Evolutionary conservation across 192 early-diverging fungal genomes (phyloP), one percentile per base, ranked within the genome.

Genomic region (Backusella australiensis): DNA sequence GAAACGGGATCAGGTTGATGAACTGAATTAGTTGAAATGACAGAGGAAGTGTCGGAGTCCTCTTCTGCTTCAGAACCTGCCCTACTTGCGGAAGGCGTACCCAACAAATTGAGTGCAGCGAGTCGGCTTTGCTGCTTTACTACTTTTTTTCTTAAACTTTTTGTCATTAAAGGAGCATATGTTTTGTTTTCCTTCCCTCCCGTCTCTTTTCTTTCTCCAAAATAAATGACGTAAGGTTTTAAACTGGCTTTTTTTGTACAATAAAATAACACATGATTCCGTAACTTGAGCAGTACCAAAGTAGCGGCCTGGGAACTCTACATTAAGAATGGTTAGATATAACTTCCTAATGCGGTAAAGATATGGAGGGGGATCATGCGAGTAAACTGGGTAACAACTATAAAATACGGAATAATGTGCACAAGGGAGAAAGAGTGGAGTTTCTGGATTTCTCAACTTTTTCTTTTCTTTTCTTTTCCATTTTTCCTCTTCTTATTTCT

Each of bases 401-500:
- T 63, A 63, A 63, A 63, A 29, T 63, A 63, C 56, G 56, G 53
- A 63, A 63, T 63, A 63, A 63, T 63, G 26, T 11, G 19, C n/a
- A 1, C 56, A 63, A 74, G 56, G 34, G 38, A 29, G 23, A 29
- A 12, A 29, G 23, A 29, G 56, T 63, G 21, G 71, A n/a, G 15
- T 56, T 32, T 66, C 46, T 67, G 26, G 42, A 12, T 63, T 12
- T 29, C 56, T 63, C 26, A 29, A 11, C 29, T 63, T 56, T 63
- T 63, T 63, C 23, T 63, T 71, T 52, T 52, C 42, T 21, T 41
- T 36, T 72, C 6, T 77, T 56, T 77, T 67, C 21, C 26, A 67
- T 44, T 8, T 34, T 49, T 72, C 15, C 39, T 72, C 3, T 67
- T 72, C 65, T 72, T 65, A 39, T 77, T 66, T 23, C 32, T n/a